These are phyloP conservation scores for Dothideomycetidae sp. DNA, from an alignment of 2,329 filamentous ascomycete species.

Conservation along the genomic window DNA sequence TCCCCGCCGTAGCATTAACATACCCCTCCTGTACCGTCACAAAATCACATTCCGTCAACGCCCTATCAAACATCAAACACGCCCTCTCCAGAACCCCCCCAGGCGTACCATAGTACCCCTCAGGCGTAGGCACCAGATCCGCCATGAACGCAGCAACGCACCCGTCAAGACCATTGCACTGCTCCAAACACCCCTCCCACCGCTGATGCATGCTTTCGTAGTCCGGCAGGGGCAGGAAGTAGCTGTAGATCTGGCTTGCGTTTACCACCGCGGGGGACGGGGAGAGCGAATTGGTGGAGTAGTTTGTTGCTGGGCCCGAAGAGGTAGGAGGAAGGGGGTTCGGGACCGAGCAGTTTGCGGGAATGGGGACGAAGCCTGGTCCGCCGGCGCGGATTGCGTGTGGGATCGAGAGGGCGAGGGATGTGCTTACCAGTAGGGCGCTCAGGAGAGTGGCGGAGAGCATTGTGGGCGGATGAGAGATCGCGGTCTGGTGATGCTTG, in stretches of 20 bases:
- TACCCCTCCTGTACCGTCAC: slow-evolving; percentile 20
- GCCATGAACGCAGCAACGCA: slow-evolving; percentile 26
- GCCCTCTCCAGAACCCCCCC: slow-evolving; percentile 22
- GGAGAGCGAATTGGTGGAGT: slow-evolving; percentile 15
- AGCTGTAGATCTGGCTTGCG: slow-evolving; percentile 20
- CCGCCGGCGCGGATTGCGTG: slow-evolving; percentile 27
- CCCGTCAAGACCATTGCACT: slow-evolving; percentile 27
- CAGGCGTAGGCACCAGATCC: slow-evolving; percentile 23
- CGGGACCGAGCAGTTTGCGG: slow-evolving; percentile 23
- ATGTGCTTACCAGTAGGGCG: slow-evolving; percentile 1
- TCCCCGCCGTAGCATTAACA: slow-evolving; percentile 20
- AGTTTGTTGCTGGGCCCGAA: slow-evolving; percentile 7
- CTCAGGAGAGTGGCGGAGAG: slow-evolving; percentile 8
- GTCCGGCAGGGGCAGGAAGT: slow-evolving; percentile 21
- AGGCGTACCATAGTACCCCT: slow-evolving; percentile 21
- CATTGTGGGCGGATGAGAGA: not conserved
- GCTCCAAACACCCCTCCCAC: slow-evolving; percentile 24
- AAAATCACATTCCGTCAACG: slow-evolving; percentile 20
- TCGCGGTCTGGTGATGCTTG: not conserved
- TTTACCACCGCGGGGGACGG: slow-evolving; percentile 17
- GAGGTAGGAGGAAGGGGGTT: slow-evolving; percentile 17
- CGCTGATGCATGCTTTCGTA: slow-evolving; percentile 9
- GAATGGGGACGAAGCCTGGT: slow-evolving; percentile 22
- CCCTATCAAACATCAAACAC: slow-evolving; percentile 24
- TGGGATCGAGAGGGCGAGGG: slow-evolving; percentile 10